Base-by-base conservation (phyloP, 768 basidiomycete species). In the Russula foetens region DNA sequence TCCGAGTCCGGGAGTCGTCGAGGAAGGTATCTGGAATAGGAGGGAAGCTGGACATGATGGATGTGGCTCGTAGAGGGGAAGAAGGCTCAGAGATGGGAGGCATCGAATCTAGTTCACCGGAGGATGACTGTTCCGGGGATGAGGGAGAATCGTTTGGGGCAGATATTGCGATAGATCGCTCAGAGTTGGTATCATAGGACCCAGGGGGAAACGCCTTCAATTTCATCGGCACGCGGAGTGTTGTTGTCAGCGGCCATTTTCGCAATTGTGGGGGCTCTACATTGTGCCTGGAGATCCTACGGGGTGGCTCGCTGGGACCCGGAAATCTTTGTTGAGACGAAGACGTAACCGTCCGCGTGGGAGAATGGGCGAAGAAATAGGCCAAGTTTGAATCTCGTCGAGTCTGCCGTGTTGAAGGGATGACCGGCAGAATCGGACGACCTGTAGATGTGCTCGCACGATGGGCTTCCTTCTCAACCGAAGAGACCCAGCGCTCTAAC, bases 351-450 rank as follows among this genome's bases (percentile, higher is more conserved):
- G 39, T 59, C 15, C 26, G 62, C 7, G 64, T 65, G 7, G 64
- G 64, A n/a, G 64, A 65, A 59, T 56, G 48, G 2, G 64, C 33
- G 24, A 65, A 65, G 53, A 65, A 65, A 23, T 57, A 35, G 15
- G 64, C 58, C 26, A 65, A 26, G 51, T 65, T 65, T 21, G 62
- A 44, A 7, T 63, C 56, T 38, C 23, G 54, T 41, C 63, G 56
- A 52, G 60, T 35, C 15, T 33, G 38, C 17, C 29, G 41, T 2
- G 45, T 35, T 11, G 46, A 24, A 11, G 46, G 35, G 23, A 33
- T n/a, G 3, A 43, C 8, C 23, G 24, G 7, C 28, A 35, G 31
- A 29, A 21, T 7, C 19, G 41, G 35, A 43, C 26, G 38, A 26
- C n/a, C 19, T 12, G 17, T 38, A 19, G 29, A 47, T 19, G 52